Conservation (phyloP, 768 basidiomycete genomes). For the Xerocomellus amylosporus region DNA sequence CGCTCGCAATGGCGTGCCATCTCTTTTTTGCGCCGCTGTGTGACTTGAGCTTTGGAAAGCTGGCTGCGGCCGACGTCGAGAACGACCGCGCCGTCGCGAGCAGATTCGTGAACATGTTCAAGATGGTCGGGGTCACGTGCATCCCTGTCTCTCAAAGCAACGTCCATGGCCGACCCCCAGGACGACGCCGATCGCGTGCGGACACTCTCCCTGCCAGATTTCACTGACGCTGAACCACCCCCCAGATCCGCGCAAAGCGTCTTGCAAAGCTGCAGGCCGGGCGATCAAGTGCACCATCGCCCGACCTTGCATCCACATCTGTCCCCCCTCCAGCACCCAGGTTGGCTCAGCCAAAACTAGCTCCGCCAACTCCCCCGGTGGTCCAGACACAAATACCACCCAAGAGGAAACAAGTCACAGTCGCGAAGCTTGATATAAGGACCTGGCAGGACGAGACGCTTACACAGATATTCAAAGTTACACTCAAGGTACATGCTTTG, state of each 20-base stretch:
- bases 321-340: constrained; percentile 28
- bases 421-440: constrained; percentile 49
- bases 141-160: not conserved
- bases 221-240: not conserved
- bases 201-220: not conserved
- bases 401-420: constrained; percentile 48
- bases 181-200: constrained; percentile 81
- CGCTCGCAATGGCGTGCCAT: constrained; percentile 68
- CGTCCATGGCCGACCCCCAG: constrained; percentile 47
- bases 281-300: constrained; percentile 38
- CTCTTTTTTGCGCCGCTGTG: constrained; percentile 82
- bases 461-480: constrained; percentile 67
- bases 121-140: constrained; percentile 17
- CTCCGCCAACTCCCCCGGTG: constrained; percentile 19
- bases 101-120: constrained; percentile 31
- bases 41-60: constrained; percentile 76
- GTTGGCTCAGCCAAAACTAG: constrained; percentile 37
- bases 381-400: constrained; percentile 32
- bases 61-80: constrained; percentile 53
- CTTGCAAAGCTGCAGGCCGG: constrained; percentile 75
- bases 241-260: constrained; percentile 87
- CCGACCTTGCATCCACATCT: constrained; percentile 13
- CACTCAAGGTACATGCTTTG: constrained; percentile 61
- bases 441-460: constrained; percentile 77
- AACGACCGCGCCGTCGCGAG: constrained; percentile 43